A percentile compares a stretch with the other conserved stretches of the same genome.
phyloP scores from a whole-genome alignment of 1,139 yeast genomes.

The Pichia sp. region DNA sequence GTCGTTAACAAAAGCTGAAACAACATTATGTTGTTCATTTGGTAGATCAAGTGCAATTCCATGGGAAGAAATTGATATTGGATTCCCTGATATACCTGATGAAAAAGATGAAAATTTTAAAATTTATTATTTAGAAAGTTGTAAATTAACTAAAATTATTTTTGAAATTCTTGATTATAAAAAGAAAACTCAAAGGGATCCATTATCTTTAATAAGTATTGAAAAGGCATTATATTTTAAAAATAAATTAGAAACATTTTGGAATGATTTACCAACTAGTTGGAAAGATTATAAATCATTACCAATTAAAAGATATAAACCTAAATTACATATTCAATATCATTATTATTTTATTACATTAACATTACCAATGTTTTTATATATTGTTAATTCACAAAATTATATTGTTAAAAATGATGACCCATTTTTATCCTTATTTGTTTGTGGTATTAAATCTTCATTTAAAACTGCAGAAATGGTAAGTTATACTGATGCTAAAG shows the following conservation, averaged over 20 bases:
- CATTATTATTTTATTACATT: slow-evolving; percentile 35
- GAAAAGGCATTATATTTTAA: slow-evolving; percentile 34
- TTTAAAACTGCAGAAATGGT: slow-evolving; percentile 33
- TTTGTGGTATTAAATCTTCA: slow-evolving; percentile 34
- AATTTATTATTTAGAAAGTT: slow-evolving; percentile 30
- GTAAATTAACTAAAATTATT: slow-evolving; percentile 32
- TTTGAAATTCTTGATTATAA: slow-evolving; percentile 34
- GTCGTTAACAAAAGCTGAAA: slow-evolving; percentile 35
- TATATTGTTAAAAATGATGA: slow-evolving; percentile 31
- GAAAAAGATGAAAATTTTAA: slow-evolving; percentile 29
- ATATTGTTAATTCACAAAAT: slow-evolving; percentile 30
- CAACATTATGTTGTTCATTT: slow-evolving; percentile 34
- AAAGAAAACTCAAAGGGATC: slow-evolving; percentile 31
- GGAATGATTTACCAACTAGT: slow-evolving; percentile 28
- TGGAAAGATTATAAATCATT: slow-evolving; percentile 29
- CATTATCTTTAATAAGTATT: slow-evolving; percentile 32
- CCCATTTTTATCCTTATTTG: slow-evolving; percentile 32
- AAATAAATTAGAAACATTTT: slow-evolving; percentile 29
- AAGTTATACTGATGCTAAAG: slow-evolving; percentile 28
- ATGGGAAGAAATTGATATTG: slow-evolving; percentile 35
- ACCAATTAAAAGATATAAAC: slow-evolving; percentile 33
- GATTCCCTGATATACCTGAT: slow-evolving; percentile 28
- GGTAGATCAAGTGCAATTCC: slow-evolving; percentile 37
- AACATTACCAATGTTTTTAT: slow-evolving; percentile 35
- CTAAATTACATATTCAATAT: slow-evolving; percentile 34